Evolutionary conservation across 345 rosid genomes (phyloP).

Genomic region (Euphorbia pulcherrima): DNA sequence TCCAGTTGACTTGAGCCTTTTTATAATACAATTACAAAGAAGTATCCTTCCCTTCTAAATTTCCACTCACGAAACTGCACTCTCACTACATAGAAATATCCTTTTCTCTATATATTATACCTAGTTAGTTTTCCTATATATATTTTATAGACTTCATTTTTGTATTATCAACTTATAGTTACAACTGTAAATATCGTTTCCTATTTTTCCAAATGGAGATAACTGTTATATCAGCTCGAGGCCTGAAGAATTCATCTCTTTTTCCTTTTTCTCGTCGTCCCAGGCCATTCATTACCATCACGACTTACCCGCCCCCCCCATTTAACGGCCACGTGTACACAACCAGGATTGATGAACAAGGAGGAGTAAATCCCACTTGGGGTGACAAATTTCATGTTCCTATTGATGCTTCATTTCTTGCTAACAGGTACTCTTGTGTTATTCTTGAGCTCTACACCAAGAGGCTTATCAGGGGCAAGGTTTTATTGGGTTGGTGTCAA

Average conservation of each 20-base stretch:
- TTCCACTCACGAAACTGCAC: conserved; percentile 11
- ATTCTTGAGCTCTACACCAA: conserved; percentile 33
- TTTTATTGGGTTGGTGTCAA: conserved; percentile 48
- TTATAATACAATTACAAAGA: conserved; percentile 9
- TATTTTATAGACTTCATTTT: too few relatives aligned
- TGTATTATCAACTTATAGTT: too few relatives aligned
- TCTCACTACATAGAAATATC: background rate
- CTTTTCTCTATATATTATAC: background rate
- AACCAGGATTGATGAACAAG: conserved; percentile 29
- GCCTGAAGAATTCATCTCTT: conserved; percentile 31
- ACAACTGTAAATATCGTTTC: background rate
- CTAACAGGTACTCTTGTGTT: conserved; percentile 23
- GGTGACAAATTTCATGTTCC: conserved; percentile 45
- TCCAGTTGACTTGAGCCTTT: too few relatives aligned
- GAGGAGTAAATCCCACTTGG: conserved; percentile 47
- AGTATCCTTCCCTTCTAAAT: background rate
- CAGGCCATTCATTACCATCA: conserved; percentile 35
- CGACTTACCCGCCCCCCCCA: conserved; percentile 10
- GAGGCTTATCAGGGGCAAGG: conserved; percentile 30
- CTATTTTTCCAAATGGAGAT: conserved; percentile 45
- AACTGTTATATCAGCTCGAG: conserved; percentile 40
- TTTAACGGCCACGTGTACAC: conserved; percentile 11
- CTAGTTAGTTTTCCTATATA: too few relatives aligned
- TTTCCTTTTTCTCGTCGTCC: conserved; percentile 22
- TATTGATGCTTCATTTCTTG: conserved; percentile 26